These are phyloP conservation scores for Ailanthus altissimus DNA, from an alignment of 345 rosid genomes.

Conservation along the genomic window DNA sequence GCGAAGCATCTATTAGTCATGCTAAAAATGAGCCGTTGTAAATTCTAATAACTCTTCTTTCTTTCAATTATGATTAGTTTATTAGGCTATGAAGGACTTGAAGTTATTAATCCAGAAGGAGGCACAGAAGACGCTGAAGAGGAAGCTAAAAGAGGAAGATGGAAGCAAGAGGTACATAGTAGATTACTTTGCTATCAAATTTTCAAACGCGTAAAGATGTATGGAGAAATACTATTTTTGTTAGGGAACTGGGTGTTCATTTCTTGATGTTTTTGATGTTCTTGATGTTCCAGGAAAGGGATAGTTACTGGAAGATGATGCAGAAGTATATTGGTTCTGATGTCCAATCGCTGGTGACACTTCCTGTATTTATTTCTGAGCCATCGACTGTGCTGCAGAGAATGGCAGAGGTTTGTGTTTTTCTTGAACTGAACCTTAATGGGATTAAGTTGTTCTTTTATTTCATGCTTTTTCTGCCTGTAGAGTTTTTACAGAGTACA, in stretches of 20 bases:
- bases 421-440: neutral
- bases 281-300: conserved; percentile 66
- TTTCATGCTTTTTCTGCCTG: conserved; percentile 7
- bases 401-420: conserved; percentile 89
- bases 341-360: conserved; percentile 95
- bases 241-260: neutral
- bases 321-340: conserved; percentile 92
- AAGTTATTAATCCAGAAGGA: conserved; percentile 97
- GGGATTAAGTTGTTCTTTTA: conserved; percentile 14
- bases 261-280: conserved; percentile 21
- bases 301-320: conserved; percentile 98
- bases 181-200: neutral
- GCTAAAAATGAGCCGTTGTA: neutral
- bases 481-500: conserved; percentile 6
- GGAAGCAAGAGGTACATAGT: conserved; percentile 78
- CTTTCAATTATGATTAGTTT: conserved; percentile 34
- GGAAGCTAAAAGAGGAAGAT: conserved; percentile 92
- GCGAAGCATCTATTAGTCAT: neutral
- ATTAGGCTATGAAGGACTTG: conserved; percentile 85
- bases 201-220: neutral
- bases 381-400: conserved; percentile 96
- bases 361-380: conserved; percentile 92
- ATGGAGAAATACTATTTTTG: neutral
- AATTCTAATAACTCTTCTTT: too few species aligned
- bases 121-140: conserved; percentile 93